Conservation (phyloP, 1,284 basidiomycete species). For the Cystobasidium slooffiae region DNA sequence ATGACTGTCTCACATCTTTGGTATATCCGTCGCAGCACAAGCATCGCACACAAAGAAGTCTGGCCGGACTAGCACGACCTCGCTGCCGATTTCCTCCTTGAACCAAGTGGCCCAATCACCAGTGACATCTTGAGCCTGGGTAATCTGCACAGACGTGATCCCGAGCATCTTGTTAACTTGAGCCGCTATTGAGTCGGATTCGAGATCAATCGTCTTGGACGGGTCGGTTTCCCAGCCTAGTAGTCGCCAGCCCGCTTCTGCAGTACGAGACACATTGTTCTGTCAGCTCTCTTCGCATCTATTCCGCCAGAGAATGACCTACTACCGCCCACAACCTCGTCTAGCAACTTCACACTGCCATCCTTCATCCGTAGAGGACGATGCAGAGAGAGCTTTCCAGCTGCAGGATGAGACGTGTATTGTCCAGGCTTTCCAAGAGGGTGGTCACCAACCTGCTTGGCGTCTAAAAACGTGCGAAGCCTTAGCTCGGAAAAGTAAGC, state of each 20-base stretch:
- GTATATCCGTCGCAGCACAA: background rate
- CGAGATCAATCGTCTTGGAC: background rate
- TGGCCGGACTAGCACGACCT: conserved; percentile 4
- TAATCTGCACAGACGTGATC: background rate
- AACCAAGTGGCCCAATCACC: conserved; percentile 1
- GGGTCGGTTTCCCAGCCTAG: background rate
- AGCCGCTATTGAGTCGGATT: background rate
- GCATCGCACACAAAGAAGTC: background rate
- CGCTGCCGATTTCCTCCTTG: background rate
- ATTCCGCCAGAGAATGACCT: too few species aligned
- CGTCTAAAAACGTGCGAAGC: background rate
- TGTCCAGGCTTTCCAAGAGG: background rate
- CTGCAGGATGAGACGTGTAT: background rate
- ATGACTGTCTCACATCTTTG: background rate
- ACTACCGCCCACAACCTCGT: background rate
- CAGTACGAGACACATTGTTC: too few species aligned
- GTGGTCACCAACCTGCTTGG: conserved; percentile 3
- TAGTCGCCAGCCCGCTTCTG: background rate
- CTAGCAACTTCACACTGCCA: background rate
- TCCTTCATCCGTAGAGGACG: background rate
- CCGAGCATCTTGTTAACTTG: background rate
- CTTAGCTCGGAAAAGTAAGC: background rate
- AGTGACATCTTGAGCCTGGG: background rate
- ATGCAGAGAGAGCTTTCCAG: background rate
- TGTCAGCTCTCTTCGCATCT: too few species aligned